Conservation (phyloP, 2,329 filamentous ascomycete species). For the Fonsecaea pedrosoi region DNA sequence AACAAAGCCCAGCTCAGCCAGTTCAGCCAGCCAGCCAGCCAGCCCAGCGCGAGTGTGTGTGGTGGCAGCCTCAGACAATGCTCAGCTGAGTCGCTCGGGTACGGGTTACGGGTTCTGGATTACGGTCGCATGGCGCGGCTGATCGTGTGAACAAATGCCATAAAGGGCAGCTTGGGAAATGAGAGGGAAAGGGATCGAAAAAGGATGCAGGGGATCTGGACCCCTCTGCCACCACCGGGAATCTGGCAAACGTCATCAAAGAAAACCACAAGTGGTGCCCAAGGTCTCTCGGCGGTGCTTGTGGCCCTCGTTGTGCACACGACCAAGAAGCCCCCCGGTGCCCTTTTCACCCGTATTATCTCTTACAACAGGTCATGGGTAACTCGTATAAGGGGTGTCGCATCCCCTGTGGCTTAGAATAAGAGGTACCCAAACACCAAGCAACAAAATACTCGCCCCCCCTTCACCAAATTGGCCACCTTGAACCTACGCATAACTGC, state of each 20-base stretch:
- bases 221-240: not conserved
- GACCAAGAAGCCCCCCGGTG: not conserved
- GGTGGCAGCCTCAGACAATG: no score
- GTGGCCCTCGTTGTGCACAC: not conserved
- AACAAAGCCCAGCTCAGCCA: constrained; percentile 1
- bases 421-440: no score
- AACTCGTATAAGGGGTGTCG: no score
- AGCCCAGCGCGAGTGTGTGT: no score
- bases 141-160: not conserved
- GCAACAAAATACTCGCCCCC: not conserved
- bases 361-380: no score
- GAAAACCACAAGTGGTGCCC: not conserved
- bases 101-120: no score
- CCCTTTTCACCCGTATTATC: not conserved
- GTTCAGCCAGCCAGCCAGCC: not conserved
- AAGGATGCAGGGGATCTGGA: not conserved
- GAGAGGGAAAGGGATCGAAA: not conserved
- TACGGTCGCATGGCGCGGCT: not conserved
- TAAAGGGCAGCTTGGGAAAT: not conserved
- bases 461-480: not conserved
- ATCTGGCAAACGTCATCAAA: not conserved
- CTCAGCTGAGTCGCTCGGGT: no score
- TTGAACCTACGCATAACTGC: not conserved
- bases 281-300: no score
- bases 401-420: no score